Conservation (phyloP, 495 filamentous ascomycete species). For the Penicillium paradoxum region DNA sequence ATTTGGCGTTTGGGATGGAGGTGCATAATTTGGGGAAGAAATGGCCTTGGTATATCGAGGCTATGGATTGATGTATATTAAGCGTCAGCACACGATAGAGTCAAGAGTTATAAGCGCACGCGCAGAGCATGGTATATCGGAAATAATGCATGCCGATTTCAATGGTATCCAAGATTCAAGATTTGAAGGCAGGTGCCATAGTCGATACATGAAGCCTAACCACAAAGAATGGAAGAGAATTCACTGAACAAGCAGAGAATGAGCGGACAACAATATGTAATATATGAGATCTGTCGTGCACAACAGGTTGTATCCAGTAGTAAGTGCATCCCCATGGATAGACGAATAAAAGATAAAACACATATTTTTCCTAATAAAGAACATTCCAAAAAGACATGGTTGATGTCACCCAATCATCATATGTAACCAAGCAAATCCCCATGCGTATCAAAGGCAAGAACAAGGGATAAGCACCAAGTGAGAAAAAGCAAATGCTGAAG, state of each 20-base stretch:
- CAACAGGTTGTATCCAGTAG: too few relatives aligned
- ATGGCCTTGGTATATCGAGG: not conserved
- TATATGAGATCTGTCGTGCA: too few relatives aligned
- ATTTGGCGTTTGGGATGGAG: not conserved
- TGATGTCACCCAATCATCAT: slow-evolving; percentile 13
- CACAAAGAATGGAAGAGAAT: too few relatives aligned
- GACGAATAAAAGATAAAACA: slow-evolving; percentile 4
- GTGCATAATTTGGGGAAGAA: not conserved
- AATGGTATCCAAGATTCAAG: too few relatives aligned
- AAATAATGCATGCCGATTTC: too few relatives aligned
- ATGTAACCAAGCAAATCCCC: slow-evolving; percentile 16
- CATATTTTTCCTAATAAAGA: slow-evolving; percentile 14
- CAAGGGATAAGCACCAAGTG: slow-evolving; percentile 25
- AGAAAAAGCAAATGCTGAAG: slow-evolving; percentile 18
- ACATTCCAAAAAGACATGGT: slow-evolving; percentile 15
- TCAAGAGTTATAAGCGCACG: not conserved
- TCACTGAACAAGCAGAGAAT: too few relatives aligned
- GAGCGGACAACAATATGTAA: too few relatives aligned
- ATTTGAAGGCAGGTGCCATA: too few relatives aligned
- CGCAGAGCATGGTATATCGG: not conserved
- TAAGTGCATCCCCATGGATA: not conserved
- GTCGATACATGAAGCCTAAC: too few relatives aligned
- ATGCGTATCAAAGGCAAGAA: slow-evolving; percentile 18
- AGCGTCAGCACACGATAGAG: not conserved
- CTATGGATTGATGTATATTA: not conserved